Evolutionary conservation across 2,329 filamentous ascomycete species (phyloP), one percentile per base, ranked within the genome.

Genomic region (Diaporthe amygdali): DNA sequence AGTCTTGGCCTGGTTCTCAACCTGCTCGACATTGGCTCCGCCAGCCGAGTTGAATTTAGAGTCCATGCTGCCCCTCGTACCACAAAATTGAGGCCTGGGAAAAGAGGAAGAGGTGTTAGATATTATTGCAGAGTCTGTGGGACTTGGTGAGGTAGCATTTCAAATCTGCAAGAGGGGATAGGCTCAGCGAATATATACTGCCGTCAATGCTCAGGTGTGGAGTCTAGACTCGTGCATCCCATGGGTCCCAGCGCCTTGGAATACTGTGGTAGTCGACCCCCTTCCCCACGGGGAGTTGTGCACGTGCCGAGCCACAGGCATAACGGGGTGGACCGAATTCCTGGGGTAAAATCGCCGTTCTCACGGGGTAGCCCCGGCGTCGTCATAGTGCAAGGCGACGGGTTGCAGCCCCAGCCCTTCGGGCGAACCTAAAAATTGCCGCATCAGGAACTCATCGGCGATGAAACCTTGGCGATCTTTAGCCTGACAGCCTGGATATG

Each of bases 111-210:
- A 32, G 46, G 37, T 44, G 25, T 25, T 25, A 44, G 39, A 32
- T 46, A 25, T 15, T 61, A 7, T 59, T 6, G 22, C 8, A n/a
- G 55, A 30, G 39, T 61, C 55, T 30, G 55, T 25, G 39, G 41
- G 25, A 61, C 55, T 61, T 61, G 55, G 44, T 39, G 9, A 61
- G 25, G 39, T 46, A 4, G 37, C 39, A 46, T 61, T 61, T 30
- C 55, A n/a, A 61, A 61, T 61, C 34, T 61, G 55, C 9, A 25
- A 22, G 55, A 61, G 25, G 55, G 55, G 55, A 61, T 61, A 44
- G 37, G 55, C 55, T 46, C 55, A 46, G 55, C 39, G 17, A 61
- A 61, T 61, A 61, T 61, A 61, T 61, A 61, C 55, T 61, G 55
- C 55, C 25, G 55, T 46, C 55, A 44, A n/a, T 61, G 55, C 55